Conservation (phyloP, 176 grass and related monocot genomes). For the Oryza australiensis region DNA sequence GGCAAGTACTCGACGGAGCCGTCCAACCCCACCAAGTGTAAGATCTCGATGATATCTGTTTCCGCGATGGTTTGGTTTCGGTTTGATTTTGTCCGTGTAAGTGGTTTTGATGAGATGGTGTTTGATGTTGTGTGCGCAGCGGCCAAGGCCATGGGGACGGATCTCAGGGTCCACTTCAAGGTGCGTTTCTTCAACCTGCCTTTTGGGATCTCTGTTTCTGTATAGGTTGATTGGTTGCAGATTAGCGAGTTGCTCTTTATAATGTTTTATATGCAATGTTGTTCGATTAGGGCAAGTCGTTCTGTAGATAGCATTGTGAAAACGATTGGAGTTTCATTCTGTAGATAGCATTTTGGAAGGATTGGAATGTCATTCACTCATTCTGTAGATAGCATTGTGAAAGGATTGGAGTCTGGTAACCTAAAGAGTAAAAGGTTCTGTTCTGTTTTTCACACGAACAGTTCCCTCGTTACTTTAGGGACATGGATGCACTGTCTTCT, state of each 20-base stretch:
- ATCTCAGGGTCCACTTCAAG: slow-evolving; percentile 93
- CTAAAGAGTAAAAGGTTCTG: slow-evolving; percentile 46
- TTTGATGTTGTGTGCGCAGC: slow-evolving; percentile 48
- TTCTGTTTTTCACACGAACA: slow-evolving; percentile 19
- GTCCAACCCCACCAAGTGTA: slow-evolving; percentile 70
- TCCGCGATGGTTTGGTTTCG: neutral
- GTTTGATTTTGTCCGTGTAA: neutral
- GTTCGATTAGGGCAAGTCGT: neutral
- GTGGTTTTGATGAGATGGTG: slow-evolving; percentile 16
- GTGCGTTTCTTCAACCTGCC: slow-evolving; percentile 30
- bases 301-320: neutral
- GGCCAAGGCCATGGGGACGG: slow-evolving; percentile 80
- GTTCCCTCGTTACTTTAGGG: slow-evolving; percentile 34
- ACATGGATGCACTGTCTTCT: slow-evolving; percentile 15
- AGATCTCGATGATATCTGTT: slow-evolving; percentile 13
- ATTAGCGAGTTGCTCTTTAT: neutral
- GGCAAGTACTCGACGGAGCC: slow-evolving; percentile 81
- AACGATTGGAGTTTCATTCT: neutral
- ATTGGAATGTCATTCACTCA: neutral
- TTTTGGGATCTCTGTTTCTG: neutral
- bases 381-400: neutral
- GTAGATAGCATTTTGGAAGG: neutral
- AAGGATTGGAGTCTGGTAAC: neutral
- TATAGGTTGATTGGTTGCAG: neutral
- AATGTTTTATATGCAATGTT: neutral